Conservation (phyloP, 1,139 yeast species). For the Blastobotrys elegans region DNA sequence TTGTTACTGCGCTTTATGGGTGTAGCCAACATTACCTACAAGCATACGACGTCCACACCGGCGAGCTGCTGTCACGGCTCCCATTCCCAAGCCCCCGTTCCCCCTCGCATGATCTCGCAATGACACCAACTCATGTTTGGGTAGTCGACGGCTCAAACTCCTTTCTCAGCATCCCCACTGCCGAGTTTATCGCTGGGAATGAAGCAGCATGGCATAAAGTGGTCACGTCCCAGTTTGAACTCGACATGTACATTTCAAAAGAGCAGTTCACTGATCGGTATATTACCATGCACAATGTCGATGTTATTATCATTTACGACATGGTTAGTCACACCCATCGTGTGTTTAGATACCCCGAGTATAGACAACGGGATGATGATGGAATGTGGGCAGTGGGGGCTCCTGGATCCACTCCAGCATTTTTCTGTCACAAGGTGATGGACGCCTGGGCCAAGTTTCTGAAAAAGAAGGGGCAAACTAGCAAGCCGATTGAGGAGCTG, state of each 20-base stretch:
- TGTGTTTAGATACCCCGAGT: background rate
- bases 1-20: background rate
- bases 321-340: background rate
- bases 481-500: no score
- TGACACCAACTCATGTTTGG: constrained; percentile 1
- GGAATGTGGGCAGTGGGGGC: background rate
- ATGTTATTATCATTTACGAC: background rate
- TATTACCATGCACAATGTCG: background rate
- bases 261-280: background rate
- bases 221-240: background rate
- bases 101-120: background rate
- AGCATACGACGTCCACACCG: background rate
- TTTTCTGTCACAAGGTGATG: background rate
- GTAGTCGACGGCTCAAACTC: constrained; percentile 1
- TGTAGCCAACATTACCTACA: background rate
- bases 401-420: background rate
- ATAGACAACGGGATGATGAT: background rate
- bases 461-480: no score
- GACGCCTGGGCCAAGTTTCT: background rate
- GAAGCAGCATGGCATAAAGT: background rate
- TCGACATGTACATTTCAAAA: background rate
- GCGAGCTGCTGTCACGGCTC: background rate
- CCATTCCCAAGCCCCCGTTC: background rate
- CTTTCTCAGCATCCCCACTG: background rate
- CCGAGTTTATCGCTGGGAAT: background rate